Percentiles rank a stretch among this genome's conserved stretches.
Evolutionary conservation across 2,329 filamentous ascomycete species (phyloP).

Genomic region (Leptographium flavum): DNA sequence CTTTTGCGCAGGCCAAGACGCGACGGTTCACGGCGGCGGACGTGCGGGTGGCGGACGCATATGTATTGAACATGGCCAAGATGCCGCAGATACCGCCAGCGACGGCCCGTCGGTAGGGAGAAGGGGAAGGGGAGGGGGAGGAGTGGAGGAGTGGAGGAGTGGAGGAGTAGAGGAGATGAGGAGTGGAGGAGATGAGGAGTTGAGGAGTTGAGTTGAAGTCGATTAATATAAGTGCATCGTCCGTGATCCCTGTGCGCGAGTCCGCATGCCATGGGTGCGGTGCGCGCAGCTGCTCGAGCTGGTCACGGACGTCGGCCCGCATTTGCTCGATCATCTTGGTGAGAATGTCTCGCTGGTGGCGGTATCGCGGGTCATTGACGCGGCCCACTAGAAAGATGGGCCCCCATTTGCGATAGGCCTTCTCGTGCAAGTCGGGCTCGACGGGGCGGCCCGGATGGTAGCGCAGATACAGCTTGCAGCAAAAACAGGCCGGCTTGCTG

Average conservation of each 20-base stretch:
- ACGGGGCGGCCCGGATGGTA: conserved; percentile 21
- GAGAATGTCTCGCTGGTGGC: background rate
- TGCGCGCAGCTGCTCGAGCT: background rate
- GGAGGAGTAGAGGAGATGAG: too few relatives aligned
- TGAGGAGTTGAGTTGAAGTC: too few relatives aligned
- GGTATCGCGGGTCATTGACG: background rate
- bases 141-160: too few relatives aligned
- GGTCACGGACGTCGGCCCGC: conserved; percentile 1
- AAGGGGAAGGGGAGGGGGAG: too few relatives aligned
- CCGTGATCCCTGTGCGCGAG: conserved; percentile 5
- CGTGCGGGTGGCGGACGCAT: too few relatives aligned
- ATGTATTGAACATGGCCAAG: too few relatives aligned
- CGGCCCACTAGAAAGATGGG: conserved; percentile 6
- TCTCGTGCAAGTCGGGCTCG: conserved; percentile 22
- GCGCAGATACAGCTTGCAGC: conserved; percentile 29
- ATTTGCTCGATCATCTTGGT: conserved; percentile 3
- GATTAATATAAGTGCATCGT: too few relatives aligned
- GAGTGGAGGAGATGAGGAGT: too few relatives aligned
- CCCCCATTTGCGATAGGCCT: conserved; percentile 27
- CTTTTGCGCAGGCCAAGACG: too few relatives aligned
- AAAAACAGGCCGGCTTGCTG: conserved; percentile 37
- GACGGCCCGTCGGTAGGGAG: too few relatives aligned
- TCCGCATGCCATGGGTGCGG: background rate
- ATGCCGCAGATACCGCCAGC: too few relatives aligned
- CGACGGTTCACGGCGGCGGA: too few relatives aligned